Conservation (phyloP, 495 filamentous ascomycete genomes). For the Talaromyces ruber region DNA sequence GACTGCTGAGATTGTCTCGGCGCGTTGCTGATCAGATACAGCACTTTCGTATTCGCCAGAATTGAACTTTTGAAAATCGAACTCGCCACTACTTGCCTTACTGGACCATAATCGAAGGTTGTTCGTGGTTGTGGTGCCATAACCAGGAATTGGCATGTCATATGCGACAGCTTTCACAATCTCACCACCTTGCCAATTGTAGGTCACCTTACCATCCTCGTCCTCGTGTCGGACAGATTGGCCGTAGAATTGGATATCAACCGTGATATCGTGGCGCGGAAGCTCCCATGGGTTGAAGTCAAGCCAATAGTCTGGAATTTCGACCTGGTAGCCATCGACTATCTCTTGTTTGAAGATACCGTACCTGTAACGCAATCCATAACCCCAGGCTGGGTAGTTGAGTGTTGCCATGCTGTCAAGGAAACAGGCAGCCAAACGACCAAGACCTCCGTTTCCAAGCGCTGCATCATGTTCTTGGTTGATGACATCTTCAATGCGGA, state of each 20-base stretch:
- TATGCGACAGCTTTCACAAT: conserved; percentile 89
- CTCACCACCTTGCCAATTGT: conserved; percentile 86
- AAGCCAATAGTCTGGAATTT: conserved; percentile 97
- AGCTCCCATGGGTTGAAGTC: conserved; percentile 99
- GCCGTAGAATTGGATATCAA: conserved; percentile 96
- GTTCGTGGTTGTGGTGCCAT: conserved; percentile 82
- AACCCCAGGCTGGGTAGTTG: conserved; percentile 95
- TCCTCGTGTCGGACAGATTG: conserved; percentile 64
- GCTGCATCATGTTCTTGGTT: conserved; percentile 93
- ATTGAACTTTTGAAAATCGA: conserved; percentile 99
- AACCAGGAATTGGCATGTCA: conserved; percentile 92
- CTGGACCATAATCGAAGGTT: conserved; percentile 95
- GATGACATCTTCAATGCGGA: conserved; percentile 95
- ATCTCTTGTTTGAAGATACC: conserved; percentile 99
- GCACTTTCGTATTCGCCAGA: conserved; percentile 95
- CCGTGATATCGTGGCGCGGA: conserved; percentile 85
- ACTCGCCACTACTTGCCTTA: conserved; percentile 93
- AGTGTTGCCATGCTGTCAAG: conserved; percentile 90
- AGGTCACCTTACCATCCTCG: conserved; percentile 61
- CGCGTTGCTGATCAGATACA: conserved; percentile 88
- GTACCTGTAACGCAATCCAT: conserved; percentile 89
- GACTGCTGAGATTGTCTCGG: conserved; percentile 96
- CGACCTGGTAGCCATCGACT: conserved; percentile 92
- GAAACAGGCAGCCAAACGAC: conserved; percentile 92
- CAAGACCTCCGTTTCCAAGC: conserved; percentile 90